Conservation (phyloP, 2,329 filamentous ascomycete species). For the Magnaporthiopsis rhizophila region DNA sequence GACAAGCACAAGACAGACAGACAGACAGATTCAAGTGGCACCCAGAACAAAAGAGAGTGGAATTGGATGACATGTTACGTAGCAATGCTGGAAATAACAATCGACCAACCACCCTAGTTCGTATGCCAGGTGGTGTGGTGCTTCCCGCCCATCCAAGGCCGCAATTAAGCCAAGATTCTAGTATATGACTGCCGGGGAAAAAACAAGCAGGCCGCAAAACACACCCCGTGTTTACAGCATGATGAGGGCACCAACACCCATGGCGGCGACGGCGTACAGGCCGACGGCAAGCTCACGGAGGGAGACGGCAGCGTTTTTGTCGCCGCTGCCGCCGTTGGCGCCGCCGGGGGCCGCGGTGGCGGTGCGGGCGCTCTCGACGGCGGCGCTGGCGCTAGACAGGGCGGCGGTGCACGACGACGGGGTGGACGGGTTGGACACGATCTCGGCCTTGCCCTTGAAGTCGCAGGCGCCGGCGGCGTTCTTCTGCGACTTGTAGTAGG, state of each 20-base stretch:
- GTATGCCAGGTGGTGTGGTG: not conserved
- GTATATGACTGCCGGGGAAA: not conserved
- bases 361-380: conserved; percentile 37
- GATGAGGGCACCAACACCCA: conserved; percentile 46
- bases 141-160: not conserved
- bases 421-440: conserved; percentile 38
- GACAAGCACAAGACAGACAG: too few relatives aligned
- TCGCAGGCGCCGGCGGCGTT: conserved; percentile 53
- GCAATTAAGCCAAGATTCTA: not conserved
- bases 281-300: conserved; percentile 41
- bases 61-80: not conserved
- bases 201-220: conserved; percentile 10
- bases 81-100: not conserved
- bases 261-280: conserved; percentile 43
- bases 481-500: conserved; percentile 58
- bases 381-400: conserved; percentile 55
- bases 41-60: not conserved
- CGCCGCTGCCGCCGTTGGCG: conserved; percentile 15
- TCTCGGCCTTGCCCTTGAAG: conserved; percentile 59
- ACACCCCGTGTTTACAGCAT: conserved; percentile 34
- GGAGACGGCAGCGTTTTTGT: conserved; percentile 31
- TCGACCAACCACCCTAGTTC: not conserved
- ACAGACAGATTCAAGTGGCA: not conserved
- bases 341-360: conserved; percentile 31
- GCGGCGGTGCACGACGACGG: conserved; percentile 48